A percentile compares a stretch with the other conserved stretches of the same genome.
These are phyloP conservation scores for Botrytis hyacinthi DNA, from an alignment of 2,329 filamentous ascomycete species.

Conservation along the genomic window DNA sequence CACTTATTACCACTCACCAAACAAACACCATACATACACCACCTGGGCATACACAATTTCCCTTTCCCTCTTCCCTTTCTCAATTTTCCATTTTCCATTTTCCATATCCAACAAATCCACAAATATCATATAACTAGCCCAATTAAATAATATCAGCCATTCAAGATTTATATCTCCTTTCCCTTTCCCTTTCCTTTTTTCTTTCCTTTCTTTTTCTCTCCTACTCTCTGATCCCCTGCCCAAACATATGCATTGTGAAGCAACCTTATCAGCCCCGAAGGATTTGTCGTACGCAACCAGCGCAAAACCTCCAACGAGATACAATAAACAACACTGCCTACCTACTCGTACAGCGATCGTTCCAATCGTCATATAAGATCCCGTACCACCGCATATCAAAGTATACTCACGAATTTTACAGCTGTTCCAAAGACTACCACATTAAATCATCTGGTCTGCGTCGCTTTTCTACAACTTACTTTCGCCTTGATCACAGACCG, in stretches of 20 bases:
- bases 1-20: too few relatives aligned
- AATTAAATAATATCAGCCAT: constrained; percentile 6
- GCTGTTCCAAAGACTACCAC: neutral
- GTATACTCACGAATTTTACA: neutral
- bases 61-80: too few relatives aligned
- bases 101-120: neutral
- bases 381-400: constrained; percentile 10
- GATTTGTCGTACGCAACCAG: constrained; percentile 11
- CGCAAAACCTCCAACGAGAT: constrained; percentile 12
- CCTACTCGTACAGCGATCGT: neutral
- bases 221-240: neutral
- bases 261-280: constrained; percentile 10
- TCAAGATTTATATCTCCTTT: neutral
- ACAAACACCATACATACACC: too few relatives aligned
- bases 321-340: constrained; percentile 10
- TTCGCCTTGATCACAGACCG: neutral
- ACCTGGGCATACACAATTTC: too few relatives aligned
- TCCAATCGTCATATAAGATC: constrained; percentile 14
- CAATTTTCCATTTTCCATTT: neutral
- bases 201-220: neutral
- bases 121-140: neutral
- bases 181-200: neutral
- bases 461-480: neutral
- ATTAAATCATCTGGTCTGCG: neutral
- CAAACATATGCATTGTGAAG: neutral